Base-by-base conservation (phyloP, 192 early-diverging fungal species). In the Linnemannia schmuckeri region DNA sequence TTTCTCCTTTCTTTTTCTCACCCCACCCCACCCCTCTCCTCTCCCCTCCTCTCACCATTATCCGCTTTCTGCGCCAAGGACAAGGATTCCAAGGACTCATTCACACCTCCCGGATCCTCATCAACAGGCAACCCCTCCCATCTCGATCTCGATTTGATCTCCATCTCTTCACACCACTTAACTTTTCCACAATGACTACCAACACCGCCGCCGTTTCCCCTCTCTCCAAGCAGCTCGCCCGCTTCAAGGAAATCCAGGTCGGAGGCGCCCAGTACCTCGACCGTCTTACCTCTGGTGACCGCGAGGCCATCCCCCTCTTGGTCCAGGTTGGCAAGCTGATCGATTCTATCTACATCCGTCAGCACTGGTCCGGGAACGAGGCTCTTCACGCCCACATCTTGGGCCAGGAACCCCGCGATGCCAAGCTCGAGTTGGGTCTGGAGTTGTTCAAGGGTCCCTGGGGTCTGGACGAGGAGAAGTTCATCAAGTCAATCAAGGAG, bases 391-490 rank as follows among this genome's bases (percentile, higher is more conserved):
- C 89, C n/a, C 61, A 92, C 54, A 88, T 96, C 54, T 41, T 70
- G 24, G 24, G 42, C 3, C 61, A 78, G 13, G 76, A 86, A 6
- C 88, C 82, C 27, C 90, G 83, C 47, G 82, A 89, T 13, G 80
- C 90, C 55, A 85, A 90, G 47, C 82, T 91, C 30, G 72, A 78
- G 1, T 46, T 75, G 18, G 88, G 93, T 47, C 93, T 96, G 80
- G 90, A 94, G 63, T 83, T 95, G 77, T 91, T 94, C 85, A 91
- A 92, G 66, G 94, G 92, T 4, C 94, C 94, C 18, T 95, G 94
- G 94, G 94, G 92, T 87, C 47, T 81, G 83, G 82, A 82, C 63
- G 79, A 88, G 46, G 82, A 86, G 61, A 44, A 77, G 71, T 86
- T 89, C 70, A 88, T 83, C 68, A 54, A 74, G 55, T 78, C 88